Conservation (phyloP, 305 asterid species). For the Solanum hybrid region DNA sequence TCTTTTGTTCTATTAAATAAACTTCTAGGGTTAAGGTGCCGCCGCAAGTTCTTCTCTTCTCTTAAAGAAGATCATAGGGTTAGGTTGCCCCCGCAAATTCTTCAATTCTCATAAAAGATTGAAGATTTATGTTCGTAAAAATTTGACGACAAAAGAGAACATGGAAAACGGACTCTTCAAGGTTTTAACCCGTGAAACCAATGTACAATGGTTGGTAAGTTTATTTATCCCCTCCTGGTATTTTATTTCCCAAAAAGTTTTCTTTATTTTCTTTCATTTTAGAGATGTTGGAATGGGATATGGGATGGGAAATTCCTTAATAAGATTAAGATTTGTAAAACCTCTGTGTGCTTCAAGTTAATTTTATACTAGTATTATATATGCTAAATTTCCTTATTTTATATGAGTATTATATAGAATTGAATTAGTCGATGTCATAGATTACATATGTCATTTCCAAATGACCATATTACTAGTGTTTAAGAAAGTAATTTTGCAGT, state of each 20-base stretch:
- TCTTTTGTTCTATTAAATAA: background rate
- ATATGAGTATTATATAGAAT: background rate
- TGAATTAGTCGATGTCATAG: background rate
- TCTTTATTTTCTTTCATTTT: no score
- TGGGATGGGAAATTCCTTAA: no score
- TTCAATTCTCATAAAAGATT: background rate
- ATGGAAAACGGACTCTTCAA: background rate
- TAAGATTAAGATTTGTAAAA: no score
- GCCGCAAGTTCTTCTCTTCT: background rate
- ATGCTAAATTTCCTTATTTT: no score
- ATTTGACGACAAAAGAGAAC: background rate
- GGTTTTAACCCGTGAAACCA: no score
- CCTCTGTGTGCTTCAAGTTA: background rate
- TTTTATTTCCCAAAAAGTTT: no score
- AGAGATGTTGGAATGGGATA: background rate
- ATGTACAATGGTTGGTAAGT: no score
- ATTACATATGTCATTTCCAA: background rate
- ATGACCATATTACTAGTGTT: background rate
- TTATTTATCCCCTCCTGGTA: background rate
- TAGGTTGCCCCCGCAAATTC: background rate
- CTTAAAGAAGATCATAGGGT: background rate
- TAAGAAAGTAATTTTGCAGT: background rate
- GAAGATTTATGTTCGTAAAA: background rate
- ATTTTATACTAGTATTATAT: background rate
- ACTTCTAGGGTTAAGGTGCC: background rate